Percentiles rank a stretch among this genome's conserved stretches.
Conservation (phyloP, 2,329 filamentous ascomycete species). For the Colletotrichum melonis region DNA sequence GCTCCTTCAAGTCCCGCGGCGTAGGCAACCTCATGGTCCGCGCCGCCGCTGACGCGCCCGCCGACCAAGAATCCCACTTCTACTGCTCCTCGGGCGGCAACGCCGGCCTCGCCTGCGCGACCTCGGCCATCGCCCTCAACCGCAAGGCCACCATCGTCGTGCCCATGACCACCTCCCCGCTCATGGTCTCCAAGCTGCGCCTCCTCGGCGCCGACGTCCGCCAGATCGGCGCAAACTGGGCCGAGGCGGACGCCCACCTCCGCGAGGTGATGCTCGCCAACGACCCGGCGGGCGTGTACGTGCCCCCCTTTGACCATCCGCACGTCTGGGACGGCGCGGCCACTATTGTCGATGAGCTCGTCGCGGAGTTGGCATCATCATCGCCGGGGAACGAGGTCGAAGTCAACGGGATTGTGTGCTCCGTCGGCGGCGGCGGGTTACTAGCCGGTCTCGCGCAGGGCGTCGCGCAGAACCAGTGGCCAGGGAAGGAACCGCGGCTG, state of each 20-base stretch:
- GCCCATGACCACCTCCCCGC: conserved; percentile 70
- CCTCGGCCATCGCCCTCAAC: conserved; percentile 72
- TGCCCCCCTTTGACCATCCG: conserved; percentile 77
- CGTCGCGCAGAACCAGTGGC: conserved; percentile 60
- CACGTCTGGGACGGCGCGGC: conserved; percentile 75
- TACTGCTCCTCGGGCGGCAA: conserved; percentile 87
- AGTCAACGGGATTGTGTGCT: conserved; percentile 79
- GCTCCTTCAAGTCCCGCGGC: conserved; percentile 87
- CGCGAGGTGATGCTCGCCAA: conserved; percentile 65
- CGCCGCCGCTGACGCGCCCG: conserved; percentile 47
- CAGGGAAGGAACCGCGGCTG: conserved; percentile 58
- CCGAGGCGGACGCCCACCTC: conserved; percentile 76
- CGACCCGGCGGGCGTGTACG: conserved; percentile 69
- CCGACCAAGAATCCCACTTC: conserved; percentile 68
- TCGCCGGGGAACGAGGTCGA: conserved; percentile 43
- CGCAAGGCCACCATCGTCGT: conserved; percentile 81
- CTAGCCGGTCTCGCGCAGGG: conserved; percentile 81
- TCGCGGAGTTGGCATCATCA: conserved; percentile 45
- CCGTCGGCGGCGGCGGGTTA: conserved; percentile 83
- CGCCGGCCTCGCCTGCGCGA: conserved; percentile 84
- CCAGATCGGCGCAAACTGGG: conserved; percentile 75
- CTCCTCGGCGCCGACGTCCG: conserved; percentile 77
- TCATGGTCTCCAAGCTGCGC: conserved; percentile 79
- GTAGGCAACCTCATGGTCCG: conserved; percentile 77
- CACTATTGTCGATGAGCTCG: conserved; percentile 66